These are phyloP conservation scores for Lodderomyces jiufengensis DNA, from an alignment of 1,139 yeast species.

Conservation along the genomic window DNA sequence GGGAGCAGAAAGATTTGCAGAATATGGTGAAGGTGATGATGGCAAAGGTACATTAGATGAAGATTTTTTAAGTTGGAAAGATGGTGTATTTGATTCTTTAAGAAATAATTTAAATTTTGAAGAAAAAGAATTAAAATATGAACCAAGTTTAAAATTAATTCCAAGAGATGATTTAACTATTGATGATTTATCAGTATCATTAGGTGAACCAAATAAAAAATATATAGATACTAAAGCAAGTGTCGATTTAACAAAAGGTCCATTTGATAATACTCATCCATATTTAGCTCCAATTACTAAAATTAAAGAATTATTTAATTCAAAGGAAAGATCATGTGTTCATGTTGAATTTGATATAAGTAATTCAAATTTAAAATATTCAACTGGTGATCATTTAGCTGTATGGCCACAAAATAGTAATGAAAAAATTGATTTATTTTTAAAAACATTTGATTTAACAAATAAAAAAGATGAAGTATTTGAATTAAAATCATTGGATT, in stretches of 20 bases:
- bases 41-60: slow-evolving; percentile 95
- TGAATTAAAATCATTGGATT: slow-evolving; percentile 67
- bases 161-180: slow-evolving; percentile 25
- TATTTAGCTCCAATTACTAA: slow-evolving; percentile 64
- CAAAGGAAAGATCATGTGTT: slow-evolving; percentile 71
- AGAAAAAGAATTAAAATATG: slow-evolving; percentile 74
- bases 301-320: slow-evolving; percentile 68
- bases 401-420: slow-evolving; percentile 89
- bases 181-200: slow-evolving; percentile 50
- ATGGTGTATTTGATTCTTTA: slow-evolving; percentile 61
- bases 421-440: slow-evolving; percentile 65
- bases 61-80: slow-evolving; percentile 93
- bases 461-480: slow-evolving; percentile 56
- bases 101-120: slow-evolving; percentile 63
- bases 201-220: slow-evolving; percentile 80
- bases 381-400: slow-evolving; percentile 96
- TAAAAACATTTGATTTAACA: slow-evolving; percentile 58
- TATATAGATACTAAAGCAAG: slow-evolving; percentile 35
- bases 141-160: slow-evolving; percentile 62
- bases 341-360: slow-evolving; percentile 87
- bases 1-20: slow-evolving; percentile 71
- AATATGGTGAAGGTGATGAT: slow-evolving; percentile 88
- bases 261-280: slow-evolving; percentile 83
- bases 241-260: slow-evolving; percentile 57
- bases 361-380: slow-evolving; percentile 70